These are phyloP conservation scores for Penicillium salamii DNA, from an alignment of 495 filamentous ascomycete genomes.

Conservation along the genomic window DNA sequence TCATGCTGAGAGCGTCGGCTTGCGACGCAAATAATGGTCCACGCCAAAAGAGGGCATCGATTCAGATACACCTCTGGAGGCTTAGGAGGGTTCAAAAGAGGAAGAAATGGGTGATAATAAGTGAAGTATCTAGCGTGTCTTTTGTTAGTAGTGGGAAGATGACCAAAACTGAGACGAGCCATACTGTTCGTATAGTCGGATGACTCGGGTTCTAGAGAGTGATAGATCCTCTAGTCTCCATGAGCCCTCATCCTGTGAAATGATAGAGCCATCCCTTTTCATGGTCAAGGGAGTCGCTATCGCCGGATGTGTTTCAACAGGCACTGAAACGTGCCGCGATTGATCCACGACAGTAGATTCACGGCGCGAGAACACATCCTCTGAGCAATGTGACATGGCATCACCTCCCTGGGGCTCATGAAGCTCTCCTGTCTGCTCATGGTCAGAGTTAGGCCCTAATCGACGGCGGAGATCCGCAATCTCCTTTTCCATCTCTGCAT, in stretches of 20 bases:
- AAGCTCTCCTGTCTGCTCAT: slow-evolving; percentile 24
- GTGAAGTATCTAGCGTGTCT: slow-evolving; percentile 57
- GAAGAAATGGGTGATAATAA: slow-evolving; percentile 82
- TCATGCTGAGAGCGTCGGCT: slow-evolving; percentile 70
- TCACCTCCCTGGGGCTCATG: slow-evolving; percentile 28
- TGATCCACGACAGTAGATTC: slow-evolving; percentile 28
- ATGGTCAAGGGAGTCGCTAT: slow-evolving; percentile 40
- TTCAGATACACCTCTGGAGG: slow-evolving; percentile 74
- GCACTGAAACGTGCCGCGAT: slow-evolving; percentile 36
- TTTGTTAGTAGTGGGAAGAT: slow-evolving; percentile 7
- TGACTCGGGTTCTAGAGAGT: slow-evolving; percentile 36
- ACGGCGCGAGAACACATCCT: slow-evolving; percentile 35
- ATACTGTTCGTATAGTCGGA: slow-evolving; percentile 46
- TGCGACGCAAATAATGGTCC: slow-evolving; percentile 81
- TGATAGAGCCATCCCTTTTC: slow-evolving; percentile 38
- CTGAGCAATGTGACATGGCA: slow-evolving; percentile 39
- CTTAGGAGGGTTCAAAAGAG: slow-evolving; percentile 70
- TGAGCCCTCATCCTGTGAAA: slow-evolving; percentile 37
- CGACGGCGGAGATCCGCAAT: slow-evolving; percentile 47
- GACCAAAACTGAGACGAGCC: neutral
- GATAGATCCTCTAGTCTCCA: slow-evolving; percentile 46
- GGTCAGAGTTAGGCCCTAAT: slow-evolving; percentile 33
- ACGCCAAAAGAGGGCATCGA: slow-evolving; percentile 75
- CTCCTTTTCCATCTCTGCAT: slow-evolving; percentile 52
- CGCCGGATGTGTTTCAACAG: slow-evolving; percentile 34